A percentile compares a stretch with the other conserved stretches of the same genome.
These are phyloP conservation scores for Begonia masoniana DNA, from an alignment of 306 rosid genomes.

Conservation along the genomic window DNA sequence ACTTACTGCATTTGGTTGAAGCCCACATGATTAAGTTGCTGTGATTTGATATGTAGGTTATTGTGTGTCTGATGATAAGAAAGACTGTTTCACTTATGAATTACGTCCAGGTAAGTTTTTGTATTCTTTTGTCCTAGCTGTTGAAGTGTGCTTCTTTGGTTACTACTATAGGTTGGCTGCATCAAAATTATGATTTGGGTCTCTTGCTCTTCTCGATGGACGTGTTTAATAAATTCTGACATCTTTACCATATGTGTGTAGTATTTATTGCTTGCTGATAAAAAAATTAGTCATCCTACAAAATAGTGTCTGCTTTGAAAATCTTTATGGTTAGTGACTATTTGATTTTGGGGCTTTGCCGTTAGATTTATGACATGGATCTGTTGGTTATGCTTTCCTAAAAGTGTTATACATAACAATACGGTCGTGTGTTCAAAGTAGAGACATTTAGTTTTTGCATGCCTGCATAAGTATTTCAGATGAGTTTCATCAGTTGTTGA, in stretches of 20 bases:
- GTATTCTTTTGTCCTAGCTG: neutral
- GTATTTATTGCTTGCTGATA: neutral
- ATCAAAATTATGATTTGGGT: neutral
- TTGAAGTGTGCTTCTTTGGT: neutral
- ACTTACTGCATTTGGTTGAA: neutral
- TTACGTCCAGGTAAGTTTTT: conserved; percentile 75
- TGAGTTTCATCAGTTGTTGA: too few relatives aligned
- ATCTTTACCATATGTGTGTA: neutral
- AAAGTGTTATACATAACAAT: neutral
- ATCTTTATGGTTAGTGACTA: neutral
- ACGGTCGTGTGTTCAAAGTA: neutral
- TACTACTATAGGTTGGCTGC: neutral
- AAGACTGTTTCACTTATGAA: conserved; percentile 90
- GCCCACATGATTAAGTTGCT: conserved; percentile 3
- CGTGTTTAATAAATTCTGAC: neutral
- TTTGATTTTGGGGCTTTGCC: neutral
- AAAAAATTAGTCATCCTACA: neutral
- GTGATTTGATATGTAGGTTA: conserved; percentile 40
- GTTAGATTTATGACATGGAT: neutral
- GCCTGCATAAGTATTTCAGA: neutral
- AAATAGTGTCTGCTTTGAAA: neutral
- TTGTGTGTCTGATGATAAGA: conserved; percentile 90
- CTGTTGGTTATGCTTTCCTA: neutral
- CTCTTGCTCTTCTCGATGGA: neutral
- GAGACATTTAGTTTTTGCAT: conserved; percentile 1